Base-by-base conservation (phyloP, 345 rosid species). In the Hibiscus trionum region DNA sequence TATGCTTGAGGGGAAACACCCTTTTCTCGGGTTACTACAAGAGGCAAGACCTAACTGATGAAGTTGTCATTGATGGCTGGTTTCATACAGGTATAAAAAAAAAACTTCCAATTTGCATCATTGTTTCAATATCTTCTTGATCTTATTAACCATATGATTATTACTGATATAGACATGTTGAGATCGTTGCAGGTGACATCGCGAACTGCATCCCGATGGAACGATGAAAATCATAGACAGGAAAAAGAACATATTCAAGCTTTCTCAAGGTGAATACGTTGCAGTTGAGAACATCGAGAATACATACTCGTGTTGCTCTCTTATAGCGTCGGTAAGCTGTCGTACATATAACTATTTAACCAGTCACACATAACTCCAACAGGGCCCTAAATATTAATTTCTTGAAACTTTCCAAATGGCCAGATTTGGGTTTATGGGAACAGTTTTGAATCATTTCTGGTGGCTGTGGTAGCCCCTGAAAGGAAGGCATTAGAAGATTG, bases 351-450 rank as follows among this genome's bases (percentile, higher is more conserved):
- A 19, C 12, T 21, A 21, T 17, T 8, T 66, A 44, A 42, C 10
- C 69, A 65, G 15, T 44, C 35, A 44, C 4, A 21, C 19, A 24
- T 21, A 21, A 7, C 9, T 47, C 26, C 2, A 3, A 24, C 7
- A 66, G 14, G 31, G 19, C 35, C 52, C 70, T 21, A 47, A 46
- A 47, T 33, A 26, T 8, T 21, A 26, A 24, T 24, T 66, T 64
- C 11, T 64, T 33, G 3, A 31, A 49, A 49, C 35, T 64, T 58
- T 64, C 35, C 15, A 10, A 17, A 7, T 71, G 19, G 1, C 44
- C 88, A 91, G 99, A 85, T 92, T 74, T 95, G 99, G 97, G 83
- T 92, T 26, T 90, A 95, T 7, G 97, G 97, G 53, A 95, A 92
- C 81, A 95, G 99, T 78, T 95, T 95, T 16, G 97, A 91, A 82